Evolutionary conservation across 768 basidiomycete species (phyloP).

Genomic region (Rhizopogon salebrosus): DNA sequence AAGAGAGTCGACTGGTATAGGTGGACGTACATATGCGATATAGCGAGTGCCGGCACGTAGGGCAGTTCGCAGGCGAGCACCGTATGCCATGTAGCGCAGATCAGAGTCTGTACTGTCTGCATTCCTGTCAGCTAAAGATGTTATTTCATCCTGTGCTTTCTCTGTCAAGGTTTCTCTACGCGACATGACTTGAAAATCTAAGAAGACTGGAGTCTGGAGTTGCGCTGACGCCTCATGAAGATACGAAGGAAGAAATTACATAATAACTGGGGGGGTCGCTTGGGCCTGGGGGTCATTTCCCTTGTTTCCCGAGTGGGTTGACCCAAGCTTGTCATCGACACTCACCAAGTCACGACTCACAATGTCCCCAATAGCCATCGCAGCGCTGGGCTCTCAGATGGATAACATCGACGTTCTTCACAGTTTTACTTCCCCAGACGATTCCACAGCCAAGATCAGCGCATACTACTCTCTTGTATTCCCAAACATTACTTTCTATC

Average conservation of each 20-base stretch:
- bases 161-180: constrained; percentile 7
- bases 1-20: not conserved
- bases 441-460: constrained; percentile 70
- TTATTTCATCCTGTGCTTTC: constrained; percentile 43
- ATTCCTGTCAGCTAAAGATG: constrained; percentile 56
- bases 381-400: not conserved
- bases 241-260: constrained; percentile 12
- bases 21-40: constrained; percentile 61
- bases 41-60: constrained; percentile 67
- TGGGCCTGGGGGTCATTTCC: constrained; percentile 12
- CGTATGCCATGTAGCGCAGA: constrained; percentile 71
- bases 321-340: constrained; percentile 1
- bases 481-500: constrained; percentile 93
- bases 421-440: constrained; percentile 6
- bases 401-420: not conserved
- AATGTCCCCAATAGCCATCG: constrained; percentile 17
- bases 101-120: constrained; percentile 65
- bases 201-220: too few relatives aligned
- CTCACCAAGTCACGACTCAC: not conserved
- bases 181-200: constrained; percentile 12
- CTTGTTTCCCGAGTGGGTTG: constrained; percentile 5
- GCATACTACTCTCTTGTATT: constrained; percentile 95
- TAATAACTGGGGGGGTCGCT: constrained; percentile 2
- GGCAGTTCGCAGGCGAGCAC: constrained; percentile 71
- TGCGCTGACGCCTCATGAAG: too few relatives aligned